Evolutionary conservation across 2,329 filamentous ascomycete genomes (phyloP), one percentile per base, ranked within the genome.

Genomic region (Nigrograna mackinnonii): DNA sequence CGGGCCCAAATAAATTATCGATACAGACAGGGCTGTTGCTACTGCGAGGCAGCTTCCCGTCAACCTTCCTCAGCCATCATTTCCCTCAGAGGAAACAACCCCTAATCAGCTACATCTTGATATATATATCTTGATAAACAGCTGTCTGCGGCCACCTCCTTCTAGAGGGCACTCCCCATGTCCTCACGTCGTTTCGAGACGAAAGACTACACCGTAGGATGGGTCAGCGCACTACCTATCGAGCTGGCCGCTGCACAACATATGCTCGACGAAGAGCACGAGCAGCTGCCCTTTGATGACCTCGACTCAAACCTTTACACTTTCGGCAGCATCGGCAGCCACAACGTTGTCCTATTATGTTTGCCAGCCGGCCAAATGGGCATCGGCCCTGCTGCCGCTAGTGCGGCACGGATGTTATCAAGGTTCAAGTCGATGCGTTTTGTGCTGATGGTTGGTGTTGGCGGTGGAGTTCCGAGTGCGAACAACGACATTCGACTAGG

Each of bases 211-310:
- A 59, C 53, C 3, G 50, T 68, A 7, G 62, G 55, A 32, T 69
- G 64, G 65, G 44, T 69, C 6, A 62, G 62, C 41, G 64, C 63
- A 1, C 49, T 70, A 6, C 52, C 51, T 2, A 35, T 56, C 30
- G 66, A 70, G 44, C 55, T 60, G 28, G 52, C 61, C 5, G 65
- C 61, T 1, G 55, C 59, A 3, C 44, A 50, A 33, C 53, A 46
- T 13, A 55, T 67, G 52, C 54, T 69, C 1, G 65, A 69, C 38
- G 41, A 52, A n/a, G 33, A 49, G 16, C 53, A 67, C 37, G 37
- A 2, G 11, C 6, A 20, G 11, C 26, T 17, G 16, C 19, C 37
- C 18, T 14, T 26, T 20, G 18, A 38, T 12, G 24, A 33, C 37
- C 18, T 16, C 19, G 37, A 40, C 30, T 13, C 16, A 13, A 40